A percentile compares a stretch with the other conserved stretches of the same genome.
phyloP scores from a whole-genome alignment of 768 basidiomycete genomes.

The Floccularia luteovirens region DNA sequence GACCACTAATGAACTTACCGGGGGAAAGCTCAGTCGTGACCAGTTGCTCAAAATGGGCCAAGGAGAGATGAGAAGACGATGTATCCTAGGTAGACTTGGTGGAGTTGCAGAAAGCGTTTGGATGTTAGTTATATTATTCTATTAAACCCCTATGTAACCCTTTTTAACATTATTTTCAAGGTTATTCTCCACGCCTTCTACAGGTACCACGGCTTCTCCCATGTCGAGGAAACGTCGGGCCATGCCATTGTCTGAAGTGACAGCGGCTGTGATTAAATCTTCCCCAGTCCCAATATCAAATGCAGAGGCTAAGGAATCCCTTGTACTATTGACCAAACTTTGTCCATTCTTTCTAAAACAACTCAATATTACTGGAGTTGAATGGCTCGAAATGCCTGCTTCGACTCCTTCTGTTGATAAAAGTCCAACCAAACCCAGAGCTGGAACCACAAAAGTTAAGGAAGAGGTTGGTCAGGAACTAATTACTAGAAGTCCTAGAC shows the following conservation, averaged over 20 bases:
- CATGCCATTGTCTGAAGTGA: slow-evolving; percentile 60
- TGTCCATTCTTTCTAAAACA: slow-evolving; percentile 78
- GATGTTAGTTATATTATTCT: slow-evolving; percentile 49
- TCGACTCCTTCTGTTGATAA: slow-evolving; percentile 15
- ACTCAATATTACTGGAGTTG: slow-evolving; percentile 50
- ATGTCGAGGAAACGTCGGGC: slow-evolving; percentile 64
- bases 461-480: slow-evolving; percentile 56
- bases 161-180: slow-evolving; percentile 22
- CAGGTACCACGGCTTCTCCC: slow-evolving; percentile 41
- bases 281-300: slow-evolving; percentile 74
- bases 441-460: slow-evolving; percentile 30
- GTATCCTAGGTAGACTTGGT: slow-evolving; percentile 67
- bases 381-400: slow-evolving; percentile 60
- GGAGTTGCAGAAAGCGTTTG: slow-evolving; percentile 84
- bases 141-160: neutral
- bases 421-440: slow-evolving; percentile 27
- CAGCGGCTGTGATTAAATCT: slow-evolving; percentile 66
- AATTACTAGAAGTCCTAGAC: slow-evolving; percentile 61
- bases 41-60: slow-evolving; percentile 66
- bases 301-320: slow-evolving; percentile 71
- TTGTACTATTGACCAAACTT: slow-evolving; percentile 54
- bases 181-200: slow-evolving; percentile 62
- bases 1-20: slow-evolving; percentile 28
- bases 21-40: slow-evolving; percentile 50
- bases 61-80: slow-evolving; percentile 72